Base-by-base conservation (phyloP, 805 yeast species). In the Wickerhamomyces canadensis region DNA sequence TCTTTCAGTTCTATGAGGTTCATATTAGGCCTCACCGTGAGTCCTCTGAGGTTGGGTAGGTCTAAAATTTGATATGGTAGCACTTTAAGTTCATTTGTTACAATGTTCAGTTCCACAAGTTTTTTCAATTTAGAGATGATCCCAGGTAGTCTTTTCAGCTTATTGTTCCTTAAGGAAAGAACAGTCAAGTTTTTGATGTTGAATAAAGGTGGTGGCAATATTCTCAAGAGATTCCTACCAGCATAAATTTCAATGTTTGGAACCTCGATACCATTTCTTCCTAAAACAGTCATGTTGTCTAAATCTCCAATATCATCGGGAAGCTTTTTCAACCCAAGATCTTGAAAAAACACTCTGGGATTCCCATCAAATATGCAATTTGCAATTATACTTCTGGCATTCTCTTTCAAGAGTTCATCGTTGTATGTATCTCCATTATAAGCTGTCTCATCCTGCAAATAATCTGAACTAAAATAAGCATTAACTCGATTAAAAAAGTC, bases 221-320 rank as follows among this genome's bases (percentile, higher is more conserved):
- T 61, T 27, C 70, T 55, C 12, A 78, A 47, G 27, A 63, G 61
- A 52, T 78, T 78, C 34, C 71, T 66, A 3, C 74, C 61, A 4
- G 77, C 67, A 48, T 71, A 76, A 5, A 78, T 57, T 41, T 78
- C 77, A 28, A 68, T 44, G 6, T 47, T 35, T 1, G 72, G 68
- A 18, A 54, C 50, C n/a, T 52, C 51, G 5, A 67, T 52, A 0
- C 64, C 65, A 9, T 47, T 45, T 1, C 48, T 42, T 5, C 57
- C 61, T 43, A 65, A 67, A 38, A 68, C 66, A n/a, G 76, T 78
- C 47, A 76, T 54, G 37, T 76, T 67, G 47, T 74, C 67, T 44
- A 78, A 58, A 50, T 78, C 85, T 35, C 68, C 68, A 21, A 78
- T 64, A 44, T 76, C 80, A 35, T 73, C 76, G 1, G 85, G 84